phyloP scores from a whole-genome alignment of 2,329 filamentous ascomycete genomes.

The Arthrobotrys pseudoclavata region DNA sequence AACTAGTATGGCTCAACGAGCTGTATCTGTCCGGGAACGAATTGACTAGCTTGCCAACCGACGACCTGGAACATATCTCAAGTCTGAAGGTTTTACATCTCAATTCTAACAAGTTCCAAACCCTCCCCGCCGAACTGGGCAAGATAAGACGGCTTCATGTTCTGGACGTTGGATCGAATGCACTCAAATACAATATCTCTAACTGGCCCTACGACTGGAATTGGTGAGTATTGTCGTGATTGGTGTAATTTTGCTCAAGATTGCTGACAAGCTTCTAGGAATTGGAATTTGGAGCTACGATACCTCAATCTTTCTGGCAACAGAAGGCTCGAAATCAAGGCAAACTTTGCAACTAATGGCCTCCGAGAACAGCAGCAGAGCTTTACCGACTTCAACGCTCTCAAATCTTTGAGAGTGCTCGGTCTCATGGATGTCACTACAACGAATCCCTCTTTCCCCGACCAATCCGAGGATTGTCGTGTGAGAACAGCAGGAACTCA shows the following conservation, averaged over 20 bases:
- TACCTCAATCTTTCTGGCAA: conserved; percentile 98
- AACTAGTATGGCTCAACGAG: conserved; percentile 90
- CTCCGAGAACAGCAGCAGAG: conserved; percentile 73
- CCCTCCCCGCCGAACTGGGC: conserved; percentile 92
- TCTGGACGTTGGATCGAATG: conserved; percentile 94
- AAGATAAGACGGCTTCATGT: conserved; percentile 92
- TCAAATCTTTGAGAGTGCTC: conserved; percentile 85
- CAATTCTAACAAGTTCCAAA: conserved; percentile 98
- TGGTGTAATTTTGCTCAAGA: neutral
- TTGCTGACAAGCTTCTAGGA: conserved; percentile 68
- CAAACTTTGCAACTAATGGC: conserved; percentile 78
- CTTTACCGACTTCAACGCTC: conserved; percentile 87
- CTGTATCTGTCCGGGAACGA: conserved; percentile 96
- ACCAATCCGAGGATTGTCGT: conserved; percentile 93
- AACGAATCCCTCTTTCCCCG: conserved; percentile 90
- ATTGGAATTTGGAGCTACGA: conserved; percentile 93
- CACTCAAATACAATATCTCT: conserved; percentile 96
- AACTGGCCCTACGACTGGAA: conserved; percentile 99
- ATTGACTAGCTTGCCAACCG: conserved; percentile 87
- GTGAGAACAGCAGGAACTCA: conserved; percentile 96
- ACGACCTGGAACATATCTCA: conserved; percentile 91
- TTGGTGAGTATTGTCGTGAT: conserved; percentile 69
- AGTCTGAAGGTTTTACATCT: conserved; percentile 91
- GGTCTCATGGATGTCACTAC: conserved; percentile 98
- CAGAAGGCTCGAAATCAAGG: conserved; percentile 91